A percentile compares a stretch with the other conserved stretches of the same genome.
Conservation (phyloP, 306 rosid species). For the Vigna reflexopilosa region DNA sequence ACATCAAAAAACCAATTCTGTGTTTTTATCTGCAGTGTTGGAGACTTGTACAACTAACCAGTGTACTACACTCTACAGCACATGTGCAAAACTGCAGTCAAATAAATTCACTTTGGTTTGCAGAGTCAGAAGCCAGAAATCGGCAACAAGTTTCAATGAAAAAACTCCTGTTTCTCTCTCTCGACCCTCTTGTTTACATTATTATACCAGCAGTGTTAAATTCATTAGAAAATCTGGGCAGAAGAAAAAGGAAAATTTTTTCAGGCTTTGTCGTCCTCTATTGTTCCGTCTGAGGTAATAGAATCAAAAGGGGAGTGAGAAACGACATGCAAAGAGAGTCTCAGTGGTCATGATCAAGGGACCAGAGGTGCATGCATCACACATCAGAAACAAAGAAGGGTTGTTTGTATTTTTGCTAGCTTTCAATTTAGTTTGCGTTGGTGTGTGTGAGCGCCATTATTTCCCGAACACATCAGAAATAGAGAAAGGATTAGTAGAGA, state of each 20-base stretch:
- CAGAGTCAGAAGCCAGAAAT: constrained; percentile 41
- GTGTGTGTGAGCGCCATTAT: background rate
- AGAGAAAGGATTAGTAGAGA: background rate
- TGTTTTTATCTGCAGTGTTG: background rate
- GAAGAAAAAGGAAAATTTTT: background rate
- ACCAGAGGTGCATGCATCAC: constrained; percentile 58
- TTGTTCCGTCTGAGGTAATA: background rate
- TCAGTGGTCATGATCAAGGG: constrained; percentile 58
- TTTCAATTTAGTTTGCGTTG: background rate
- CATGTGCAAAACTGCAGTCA: constrained; percentile 30
- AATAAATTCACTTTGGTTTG: constrained; percentile 27
- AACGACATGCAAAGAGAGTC: constrained; percentile 53
- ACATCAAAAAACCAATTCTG: background rate
- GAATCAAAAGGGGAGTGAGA: constrained; percentile 46
- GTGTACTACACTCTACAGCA: background rate
- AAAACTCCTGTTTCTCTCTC: background rate
- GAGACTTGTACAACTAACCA: constrained; percentile 9
- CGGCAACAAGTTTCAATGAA: constrained; percentile 35
- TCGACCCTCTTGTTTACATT: background rate
- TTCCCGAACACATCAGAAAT: background rate
- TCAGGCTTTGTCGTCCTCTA: constrained; percentile 53
- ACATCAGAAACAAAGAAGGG: constrained; percentile 44
- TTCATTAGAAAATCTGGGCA: constrained; percentile 39
- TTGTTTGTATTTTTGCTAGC: constrained; percentile 49
- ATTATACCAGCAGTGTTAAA: constrained; percentile 36